Conservation (phyloP, 2,329 filamentous ascomycete species). For the Trichoderma citrinoviride region DNA sequence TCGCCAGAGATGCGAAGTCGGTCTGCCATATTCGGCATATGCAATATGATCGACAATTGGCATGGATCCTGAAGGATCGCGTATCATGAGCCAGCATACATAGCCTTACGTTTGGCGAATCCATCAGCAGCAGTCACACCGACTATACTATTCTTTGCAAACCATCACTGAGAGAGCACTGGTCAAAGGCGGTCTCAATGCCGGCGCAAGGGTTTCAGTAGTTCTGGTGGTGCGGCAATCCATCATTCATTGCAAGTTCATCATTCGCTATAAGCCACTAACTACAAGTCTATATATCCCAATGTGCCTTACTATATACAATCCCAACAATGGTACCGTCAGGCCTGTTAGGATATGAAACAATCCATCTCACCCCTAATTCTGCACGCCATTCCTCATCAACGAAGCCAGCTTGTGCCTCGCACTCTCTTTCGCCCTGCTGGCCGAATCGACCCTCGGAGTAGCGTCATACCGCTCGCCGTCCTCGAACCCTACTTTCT, state of each 20-base stretch:
- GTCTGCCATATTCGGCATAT: too few relatives aligned
- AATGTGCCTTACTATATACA: neutral
- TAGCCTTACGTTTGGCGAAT: too few relatives aligned
- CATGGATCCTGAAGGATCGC: too few relatives aligned
- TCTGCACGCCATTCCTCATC: conserved; percentile 53
- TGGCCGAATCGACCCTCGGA: conserved; percentile 26
- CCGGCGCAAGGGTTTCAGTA: too few relatives aligned
- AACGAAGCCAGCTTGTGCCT: conserved; percentile 36
- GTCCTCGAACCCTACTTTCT: conserved; percentile 39
- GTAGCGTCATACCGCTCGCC: conserved; percentile 34
- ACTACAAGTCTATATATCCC: neutral
- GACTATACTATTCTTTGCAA: too few relatives aligned
- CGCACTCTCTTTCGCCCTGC: conserved; percentile 32
- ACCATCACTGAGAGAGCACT: too few relatives aligned
- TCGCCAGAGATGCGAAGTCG: too few relatives aligned
- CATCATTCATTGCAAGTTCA: neutral
- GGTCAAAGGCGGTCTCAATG: too few relatives aligned
- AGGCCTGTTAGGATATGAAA: neutral
- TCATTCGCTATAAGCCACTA: neutral
- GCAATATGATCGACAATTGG: too few relatives aligned
- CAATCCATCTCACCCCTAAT: neutral
- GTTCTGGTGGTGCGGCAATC: too few relatives aligned
- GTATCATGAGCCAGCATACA: too few relatives aligned
- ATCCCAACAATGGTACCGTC: neutral
- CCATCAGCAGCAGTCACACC: too few relatives aligned